Base-by-base conservation (phyloP, 2,329 filamentous ascomycete species). In the Arthrobotrys musiformis region DNA sequence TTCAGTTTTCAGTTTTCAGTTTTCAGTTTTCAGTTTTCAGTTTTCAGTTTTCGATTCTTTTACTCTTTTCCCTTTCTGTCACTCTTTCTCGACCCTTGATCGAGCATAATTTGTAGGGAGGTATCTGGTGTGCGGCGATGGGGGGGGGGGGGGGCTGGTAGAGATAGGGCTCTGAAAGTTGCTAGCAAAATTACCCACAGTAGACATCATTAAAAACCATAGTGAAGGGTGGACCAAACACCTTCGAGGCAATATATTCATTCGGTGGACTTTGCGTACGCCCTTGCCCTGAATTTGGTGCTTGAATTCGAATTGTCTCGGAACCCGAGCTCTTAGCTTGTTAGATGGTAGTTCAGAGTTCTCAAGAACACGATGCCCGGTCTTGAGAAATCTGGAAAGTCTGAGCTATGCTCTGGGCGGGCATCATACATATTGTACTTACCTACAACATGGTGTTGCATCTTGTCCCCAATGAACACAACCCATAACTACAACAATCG, bases 161-260 rank as follows among this genome's bases (percentile, higher is more conserved):
- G 54, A 58, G 19, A 58, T 58, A 58, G 22, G 40, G 15, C 30
- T 37, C n/a, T n/a, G 40, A 58, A 58, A 40, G 54, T 58, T 33
- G 33, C 30, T 22, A 24, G 33, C 54, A 58, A 40, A 40, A 35
- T 40, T 40, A 26, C 33, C n/a, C 11, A 13, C 33, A 58, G 33
- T 58, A 40, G 19, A 40, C 19, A 26, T 24, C 26, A 58, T 56
- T 22, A 30, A 26, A n/a, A 58, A 35, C 11, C 30, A 40, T 8
- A 22, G 30, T 4, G 9, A 58, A 8, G 33, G 54, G 54, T 22
- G 33, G 19, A 40, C 17, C 24, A n/a, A 24, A 24, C 17, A n/a
- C 2, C 52, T n/a, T 9, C n/a, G 4, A 58, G n/a, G n/a, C 8
- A 40, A 35, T 19, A 24, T n/a, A n/a, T n/a, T n/a, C n/a, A n/a